phyloP scores from a whole-genome alignment of 768 basidiomycete genomes.

The Termitomyces sp. region DNA sequence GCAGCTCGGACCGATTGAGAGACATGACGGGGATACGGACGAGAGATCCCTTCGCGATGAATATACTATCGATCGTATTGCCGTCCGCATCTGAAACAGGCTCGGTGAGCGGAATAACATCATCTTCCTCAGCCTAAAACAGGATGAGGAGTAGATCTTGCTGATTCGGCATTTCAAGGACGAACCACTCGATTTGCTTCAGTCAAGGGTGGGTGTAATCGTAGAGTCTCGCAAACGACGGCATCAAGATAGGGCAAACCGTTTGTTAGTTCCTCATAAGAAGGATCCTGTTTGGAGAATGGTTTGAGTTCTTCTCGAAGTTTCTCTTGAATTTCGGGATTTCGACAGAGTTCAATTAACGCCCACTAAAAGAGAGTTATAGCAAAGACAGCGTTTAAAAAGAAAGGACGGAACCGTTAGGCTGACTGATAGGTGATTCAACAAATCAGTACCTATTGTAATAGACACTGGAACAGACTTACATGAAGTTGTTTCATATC shows the following conservation, averaged over 20 bases:
- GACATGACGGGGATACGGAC: constrained; percentile 34
- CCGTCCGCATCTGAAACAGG: constrained; percentile 27
- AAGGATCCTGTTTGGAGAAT: constrained; percentile 3
- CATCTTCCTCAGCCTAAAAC: not conserved
- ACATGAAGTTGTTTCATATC: constrained; percentile 21
- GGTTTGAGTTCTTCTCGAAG: constrained; percentile 27
- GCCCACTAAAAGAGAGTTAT: constrained; percentile 24
- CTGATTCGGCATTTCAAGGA: not conserved
- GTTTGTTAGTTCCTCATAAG: constrained; percentile 9
- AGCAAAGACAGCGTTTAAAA: not conserved
- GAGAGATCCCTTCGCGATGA: constrained; percentile 34
- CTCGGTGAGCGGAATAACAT: not conserved
- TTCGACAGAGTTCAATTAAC: constrained; percentile 30
- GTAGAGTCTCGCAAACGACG: constrained; percentile 37
- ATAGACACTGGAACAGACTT: not conserved
- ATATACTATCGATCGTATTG: constrained; percentile 24
- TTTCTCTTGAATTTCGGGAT: constrained; percentile 26
- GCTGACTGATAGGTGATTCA: not conserved
- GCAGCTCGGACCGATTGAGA: constrained; percentile 34
- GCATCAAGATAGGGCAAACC: constrained; percentile 17
- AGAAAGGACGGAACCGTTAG: not conserved
- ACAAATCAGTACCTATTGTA: not conserved
- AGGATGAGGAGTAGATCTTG: not conserved
- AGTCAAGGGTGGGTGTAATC: constrained; percentile 34
- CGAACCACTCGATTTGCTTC: constrained; percentile 14